These are phyloP conservation scores for Capronia coronata DNA, from an alignment of 2,329 filamentous ascomycete genomes.

Conservation along the genomic window DNA sequence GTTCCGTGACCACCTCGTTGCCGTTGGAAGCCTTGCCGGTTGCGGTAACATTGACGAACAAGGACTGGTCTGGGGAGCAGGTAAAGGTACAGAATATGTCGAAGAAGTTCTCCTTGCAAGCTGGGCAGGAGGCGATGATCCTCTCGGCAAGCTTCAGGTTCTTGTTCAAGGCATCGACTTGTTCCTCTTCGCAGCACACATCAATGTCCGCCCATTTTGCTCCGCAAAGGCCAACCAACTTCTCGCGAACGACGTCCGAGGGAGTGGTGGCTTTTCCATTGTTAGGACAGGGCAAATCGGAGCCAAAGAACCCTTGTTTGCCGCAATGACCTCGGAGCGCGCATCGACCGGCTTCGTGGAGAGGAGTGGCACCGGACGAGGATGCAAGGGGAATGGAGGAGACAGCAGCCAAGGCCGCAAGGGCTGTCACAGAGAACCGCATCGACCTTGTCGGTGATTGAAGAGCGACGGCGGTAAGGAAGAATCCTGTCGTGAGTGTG, in stretches of 20 bases:
- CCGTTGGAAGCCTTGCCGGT: slow-evolving; percentile 51
- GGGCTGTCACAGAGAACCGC: slow-evolving; percentile 4
- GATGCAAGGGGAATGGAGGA: slow-evolving; percentile 12
- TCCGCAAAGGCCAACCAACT: slow-evolving; percentile 80
- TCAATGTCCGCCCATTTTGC: slow-evolving; percentile 75
- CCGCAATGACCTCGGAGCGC: slow-evolving; percentile 89
- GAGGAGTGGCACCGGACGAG: slow-evolving; percentile 36
- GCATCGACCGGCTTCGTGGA: slow-evolving; percentile 81
- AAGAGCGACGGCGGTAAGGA: neutral
- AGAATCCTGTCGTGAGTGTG: neutral
- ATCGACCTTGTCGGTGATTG: slow-evolving; percentile 5
- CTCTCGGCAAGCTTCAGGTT: slow-evolving; percentile 82
- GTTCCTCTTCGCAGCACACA: slow-evolving; percentile 76
- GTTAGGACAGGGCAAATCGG: slow-evolving; percentile 84
- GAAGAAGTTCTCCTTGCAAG: slow-evolving; percentile 97
- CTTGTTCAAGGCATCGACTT: slow-evolving; percentile 74
- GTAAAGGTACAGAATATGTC: slow-evolving; percentile 98
- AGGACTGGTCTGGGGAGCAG: slow-evolving; percentile 91
- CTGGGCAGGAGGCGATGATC: slow-evolving; percentile 87
- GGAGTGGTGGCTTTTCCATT: slow-evolving; percentile 76
- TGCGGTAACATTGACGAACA: slow-evolving; percentile 87
- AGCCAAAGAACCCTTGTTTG: slow-evolving; percentile 81
- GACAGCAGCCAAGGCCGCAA: slow-evolving; percentile 16
- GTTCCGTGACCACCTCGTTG: slow-evolving; percentile 69
- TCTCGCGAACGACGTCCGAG: slow-evolving; percentile 61